Conservation (phyloP, 805 yeast genomes). For the Ogataea haglerorum region DNA sequence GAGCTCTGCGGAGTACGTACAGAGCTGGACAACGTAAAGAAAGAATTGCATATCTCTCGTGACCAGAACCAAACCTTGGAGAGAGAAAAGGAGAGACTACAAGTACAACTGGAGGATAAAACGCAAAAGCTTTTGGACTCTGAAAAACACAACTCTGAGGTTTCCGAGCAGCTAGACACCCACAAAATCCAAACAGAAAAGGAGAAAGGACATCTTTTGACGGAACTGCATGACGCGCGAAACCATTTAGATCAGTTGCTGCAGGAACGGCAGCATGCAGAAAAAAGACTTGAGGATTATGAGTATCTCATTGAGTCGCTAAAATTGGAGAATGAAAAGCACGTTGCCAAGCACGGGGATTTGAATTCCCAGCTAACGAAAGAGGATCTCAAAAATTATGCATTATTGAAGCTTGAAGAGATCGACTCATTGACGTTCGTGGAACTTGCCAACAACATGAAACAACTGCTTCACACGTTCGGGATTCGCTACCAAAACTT, state of each 20-base stretch:
- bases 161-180: neutral
- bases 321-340: conserved; percentile 3
- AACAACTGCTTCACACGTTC: conserved; percentile 13
- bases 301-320: conserved; percentile 5
- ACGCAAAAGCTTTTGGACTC: neutral
- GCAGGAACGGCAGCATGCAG: conserved; percentile 1
- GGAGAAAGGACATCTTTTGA: neutral
- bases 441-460: conserved; percentile 16
- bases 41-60: neutral
- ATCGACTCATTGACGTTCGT: conserved; percentile 12
- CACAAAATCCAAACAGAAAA: neutral
- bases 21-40: no score
- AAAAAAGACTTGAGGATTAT: conserved; percentile 2
- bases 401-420: conserved; percentile 8
- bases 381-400: conserved; percentile 7
- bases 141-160: neutral
- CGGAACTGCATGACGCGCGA: neutral
- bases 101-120: neutral
- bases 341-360: conserved; percentile 5
- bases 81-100: neutral
- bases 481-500: conserved; percentile 15
- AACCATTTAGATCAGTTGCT: neutral
- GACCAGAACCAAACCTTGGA: neutral
- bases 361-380: conserved; percentile 1
- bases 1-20: no score